Evolutionary conservation across 208 protist genomes (phyloP), one percentile per base, ranked within the genome.

Genomic region (Tetramitus jugosus): DNA sequence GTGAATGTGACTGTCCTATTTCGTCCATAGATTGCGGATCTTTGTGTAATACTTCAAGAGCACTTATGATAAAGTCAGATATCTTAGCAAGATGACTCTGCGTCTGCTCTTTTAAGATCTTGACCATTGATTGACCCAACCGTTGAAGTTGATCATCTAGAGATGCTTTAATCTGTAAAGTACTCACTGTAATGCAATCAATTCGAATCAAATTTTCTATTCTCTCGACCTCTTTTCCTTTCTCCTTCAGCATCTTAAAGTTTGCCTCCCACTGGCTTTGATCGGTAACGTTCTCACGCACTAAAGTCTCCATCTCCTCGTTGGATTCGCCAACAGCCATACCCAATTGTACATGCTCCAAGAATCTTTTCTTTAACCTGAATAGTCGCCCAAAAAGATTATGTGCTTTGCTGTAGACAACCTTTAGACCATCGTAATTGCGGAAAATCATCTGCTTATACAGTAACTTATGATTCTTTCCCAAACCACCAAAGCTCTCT

Each of bases 181-280:
- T 96, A 75, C 91, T 94, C 17, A 98, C 84, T 26, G 87, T 94
- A 79, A 98, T 89, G 88, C 94, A 96, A 80, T 91, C 92, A 72
- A 96, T 92, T 75, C 91, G 91, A 78, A 95, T 91, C 77, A 90
- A 89, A 52, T 95, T 87, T 10, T 96, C 93, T 77, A 97, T 87
- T 52, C 87, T 76, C 81, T 96, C 94, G 69, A 94, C 93, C 76
- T 97, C 93, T 84, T 94, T 94, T 37, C 90, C 91, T 81, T 96
- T 96, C 77, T 93, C 85, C 84, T 97, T 96, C 20, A 98, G 84
- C 71, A 96, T 82, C 13, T 91, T 90, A 76, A 97, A 92, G 80
- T 94, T 95, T 82, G 91, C 87, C 82, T 98, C 94, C 91, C 90
- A 98, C 76, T 97, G 91, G 72, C 89, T 86, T n/a, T 94, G 91